Conservation (phyloP, 2,329 filamentous ascomycete genomes). For the Endocalyx cinctus region DNA sequence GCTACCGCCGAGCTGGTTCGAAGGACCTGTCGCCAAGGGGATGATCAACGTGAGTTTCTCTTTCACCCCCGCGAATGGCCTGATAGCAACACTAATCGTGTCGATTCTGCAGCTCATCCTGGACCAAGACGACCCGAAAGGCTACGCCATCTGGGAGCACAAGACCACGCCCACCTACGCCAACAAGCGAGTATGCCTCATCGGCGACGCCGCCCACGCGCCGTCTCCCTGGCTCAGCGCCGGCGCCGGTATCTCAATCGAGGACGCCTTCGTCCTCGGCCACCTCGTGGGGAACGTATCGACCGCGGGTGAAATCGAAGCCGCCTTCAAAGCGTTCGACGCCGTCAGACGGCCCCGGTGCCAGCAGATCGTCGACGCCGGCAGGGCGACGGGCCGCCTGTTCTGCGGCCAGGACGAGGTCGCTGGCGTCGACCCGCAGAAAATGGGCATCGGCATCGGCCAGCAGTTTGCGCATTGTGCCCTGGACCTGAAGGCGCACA, state of each 20-base stretch:
- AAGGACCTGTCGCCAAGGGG: constrained; percentile 4
- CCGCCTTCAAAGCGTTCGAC: constrained; percentile 4
- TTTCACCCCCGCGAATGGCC: neutral
- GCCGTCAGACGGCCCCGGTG: constrained; percentile 3
- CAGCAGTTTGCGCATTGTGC: constrained; percentile 3
- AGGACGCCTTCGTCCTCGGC: neutral
- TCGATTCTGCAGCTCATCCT: constrained; percentile 5
- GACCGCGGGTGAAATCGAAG: constrained; percentile 2
- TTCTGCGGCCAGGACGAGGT: constrained; percentile 4
- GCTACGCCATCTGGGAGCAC: constrained; percentile 8
- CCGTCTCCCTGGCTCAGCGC: constrained; percentile 6
- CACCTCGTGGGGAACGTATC: constrained; percentile 1
- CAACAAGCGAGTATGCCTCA: constrained; percentile 5
- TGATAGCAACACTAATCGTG: neutral
- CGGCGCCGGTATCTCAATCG: neutral
- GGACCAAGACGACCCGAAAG: constrained; percentile 4
- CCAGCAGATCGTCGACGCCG: constrained; percentile 4
- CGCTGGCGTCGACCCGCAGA: constrained; percentile 4
- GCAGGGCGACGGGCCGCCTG: constrained; percentile 3
- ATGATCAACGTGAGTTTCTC: constrained; percentile 7
- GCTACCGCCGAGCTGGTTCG: constrained; percentile 4
- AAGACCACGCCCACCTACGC: constrained; percentile 8
- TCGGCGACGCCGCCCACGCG: constrained; percentile 8
- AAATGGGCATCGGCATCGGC: constrained; percentile 1
- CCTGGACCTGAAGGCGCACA: constrained; percentile 6